Evolutionary conservation across 73 alveolate species (phyloP).

Genomic region (Durusdinium trenchii): DNA sequence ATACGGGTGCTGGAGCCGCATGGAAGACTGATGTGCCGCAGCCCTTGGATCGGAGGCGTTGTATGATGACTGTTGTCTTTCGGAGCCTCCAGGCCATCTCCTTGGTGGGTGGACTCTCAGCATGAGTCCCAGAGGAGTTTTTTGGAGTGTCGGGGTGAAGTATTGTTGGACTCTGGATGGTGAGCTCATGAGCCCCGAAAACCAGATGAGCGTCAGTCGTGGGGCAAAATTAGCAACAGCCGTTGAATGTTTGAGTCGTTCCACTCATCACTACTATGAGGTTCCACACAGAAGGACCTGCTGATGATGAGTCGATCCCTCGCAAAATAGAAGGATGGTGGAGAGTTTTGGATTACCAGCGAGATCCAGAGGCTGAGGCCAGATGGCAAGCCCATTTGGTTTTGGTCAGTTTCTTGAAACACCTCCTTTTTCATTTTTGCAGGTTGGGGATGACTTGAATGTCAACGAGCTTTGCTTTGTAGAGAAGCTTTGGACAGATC

Average conservation of each 20-base stretch:
- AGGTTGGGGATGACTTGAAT: constrained; percentile 49
- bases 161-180: too few species aligned
- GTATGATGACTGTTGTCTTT: too few species aligned
- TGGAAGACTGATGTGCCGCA: constrained; percentile 67
- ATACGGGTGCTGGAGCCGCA: constrained; percentile 67
- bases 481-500: constrained; percentile 83
- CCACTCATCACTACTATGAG: too few species aligned
- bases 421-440: neutral
- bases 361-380: constrained; percentile 58
- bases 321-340: constrained; percentile 89
- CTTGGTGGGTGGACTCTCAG: too few species aligned
- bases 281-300: constrained; percentile 89
- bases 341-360: constrained; percentile 33
- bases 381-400: neutral
- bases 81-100: too few species aligned
- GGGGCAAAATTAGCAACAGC: neutral
- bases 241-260: constrained; percentile 67
- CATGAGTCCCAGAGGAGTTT: too few species aligned
- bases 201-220: neutral
- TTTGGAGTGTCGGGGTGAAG: too few species aligned
- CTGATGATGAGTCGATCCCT: constrained; percentile 69
- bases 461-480: constrained; percentile 62
- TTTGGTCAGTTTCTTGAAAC: neutral
- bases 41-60: too few species aligned
- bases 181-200: too few species aligned